These are phyloP conservation scores for Jacaranda mimosifolia DNA, from an alignment of 257 asterid species.

Conservation along the genomic window DNA sequence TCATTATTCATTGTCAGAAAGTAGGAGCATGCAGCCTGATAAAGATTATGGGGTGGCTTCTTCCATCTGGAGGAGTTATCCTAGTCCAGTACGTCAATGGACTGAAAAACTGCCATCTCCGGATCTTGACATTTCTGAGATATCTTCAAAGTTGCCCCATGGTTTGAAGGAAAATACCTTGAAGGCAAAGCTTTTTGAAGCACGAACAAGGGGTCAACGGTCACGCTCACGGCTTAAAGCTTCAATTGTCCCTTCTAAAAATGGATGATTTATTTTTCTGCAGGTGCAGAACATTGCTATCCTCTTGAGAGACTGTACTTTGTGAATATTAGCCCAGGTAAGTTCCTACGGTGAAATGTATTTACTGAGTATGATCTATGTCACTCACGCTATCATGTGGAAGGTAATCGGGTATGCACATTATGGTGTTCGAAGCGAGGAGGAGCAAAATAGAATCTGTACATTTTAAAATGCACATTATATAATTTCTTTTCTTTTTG, in stretches of 20 bases:
- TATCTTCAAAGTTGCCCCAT: slow-evolving; percentile 68
- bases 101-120: slow-evolving; percentile 67
- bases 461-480: background rate
- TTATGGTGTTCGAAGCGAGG: background rate
- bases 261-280: slow-evolving; percentile 30
- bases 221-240: slow-evolving; percentile 79
- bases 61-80: slow-evolving; percentile 71
- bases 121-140: slow-evolving; percentile 55
- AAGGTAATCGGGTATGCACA: background rate
- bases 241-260: slow-evolving; percentile 57
- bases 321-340: background rate
- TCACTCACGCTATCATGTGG: too few species aligned
- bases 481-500: too few species aligned
- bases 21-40: slow-evolving; percentile 57
- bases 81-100: slow-evolving; percentile 88
- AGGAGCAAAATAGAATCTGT: background rate
- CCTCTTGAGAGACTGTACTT: slow-evolving; percentile 16
- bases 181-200: slow-evolving; percentile 82
- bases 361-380: too few species aligned
- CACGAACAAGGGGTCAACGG: slow-evolving; percentile 77
- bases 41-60: slow-evolving; percentile 56
- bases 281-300: background rate
- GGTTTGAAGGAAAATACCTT: slow-evolving; percentile 71
- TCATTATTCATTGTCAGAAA: slow-evolving; percentile 72
- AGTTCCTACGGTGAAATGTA: too few species aligned